Base-by-base conservation (phyloP, 2,329 filamentous ascomycete genomes). In the Talaromyces sp. region DNA sequence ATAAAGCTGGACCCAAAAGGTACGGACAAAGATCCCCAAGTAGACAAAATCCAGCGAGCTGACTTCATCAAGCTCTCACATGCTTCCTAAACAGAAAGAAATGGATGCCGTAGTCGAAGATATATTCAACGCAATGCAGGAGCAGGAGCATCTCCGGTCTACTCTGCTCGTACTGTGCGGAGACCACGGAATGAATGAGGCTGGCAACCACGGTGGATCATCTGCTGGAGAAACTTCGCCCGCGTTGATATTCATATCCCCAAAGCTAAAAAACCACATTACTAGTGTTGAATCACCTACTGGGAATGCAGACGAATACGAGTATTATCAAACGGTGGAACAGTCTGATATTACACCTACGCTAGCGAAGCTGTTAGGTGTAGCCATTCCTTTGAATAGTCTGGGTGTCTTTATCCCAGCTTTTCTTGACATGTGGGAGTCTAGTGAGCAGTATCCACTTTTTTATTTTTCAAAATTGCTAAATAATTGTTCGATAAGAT, bases 161-260 rank as follows among this genome's bases (percentile, higher is more conserved):
- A 92, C 93, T 0, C 78, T 99, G 1, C 83, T 99, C 52, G 87
- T 99, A 3, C 77, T 99, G 7, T 91, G 89, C 60, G 95, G 95
- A 59, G 96, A 99, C 69, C 95, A 99, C 71, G 95, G 95, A n/a
- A 99, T 99, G 95, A 99, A 98, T 67, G 93, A 98, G 68, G 95
- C 91, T 21, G 95, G 95, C 2, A 98, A 98, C 67, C 95, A 99
- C 72, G 95, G 95, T 31, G 95, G 93, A 43, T 97, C 93, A 10
- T 93, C 93, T 0, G 85, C 91, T 1, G 93, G 95, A 50, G 95
- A 99, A 78, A 98, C 95, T 1, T 97, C 93, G 0, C 89, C 95
- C 0, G 95, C 95, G 17, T 78, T 99, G 10, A 84, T 97, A 21
- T 98, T 99, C 73, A 85, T 96, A 64, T 95, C 92, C 2, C 92